Evolutionary conservation across 495 filamentous ascomycete species (phyloP).

Genomic region (Aspergillus carlsbadensis): DNA sequence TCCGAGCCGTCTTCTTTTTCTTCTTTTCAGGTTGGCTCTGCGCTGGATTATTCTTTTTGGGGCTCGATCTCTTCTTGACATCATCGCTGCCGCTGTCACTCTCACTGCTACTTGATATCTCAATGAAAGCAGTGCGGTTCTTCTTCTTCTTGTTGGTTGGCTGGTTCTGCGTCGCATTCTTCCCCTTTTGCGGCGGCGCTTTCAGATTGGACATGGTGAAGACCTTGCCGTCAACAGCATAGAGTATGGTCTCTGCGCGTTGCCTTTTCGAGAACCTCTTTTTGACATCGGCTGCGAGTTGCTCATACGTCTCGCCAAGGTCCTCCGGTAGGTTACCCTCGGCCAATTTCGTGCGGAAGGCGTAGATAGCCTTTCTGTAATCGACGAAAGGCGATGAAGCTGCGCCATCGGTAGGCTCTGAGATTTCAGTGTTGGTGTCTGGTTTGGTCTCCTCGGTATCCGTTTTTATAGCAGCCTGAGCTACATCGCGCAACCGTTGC

Average conservation of each 20-base stretch:
- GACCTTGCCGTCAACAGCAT: slow-evolving; percentile 36
- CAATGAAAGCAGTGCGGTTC: slow-evolving; percentile 49
- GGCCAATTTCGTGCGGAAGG: slow-evolving; percentile 35
- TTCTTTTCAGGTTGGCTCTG: slow-evolving; percentile 1
- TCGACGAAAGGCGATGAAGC: slow-evolving; percentile 31
- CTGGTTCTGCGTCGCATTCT: slow-evolving; percentile 26
- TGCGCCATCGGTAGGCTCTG: slow-evolving; percentile 4
- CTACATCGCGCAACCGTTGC: slow-evolving; percentile 57
- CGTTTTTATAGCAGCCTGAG: slow-evolving; percentile 51
- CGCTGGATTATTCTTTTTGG: neutral
- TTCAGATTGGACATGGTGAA: slow-evolving; percentile 33
- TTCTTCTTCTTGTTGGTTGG: slow-evolving; percentile 55
- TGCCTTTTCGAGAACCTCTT: slow-evolving; percentile 41
- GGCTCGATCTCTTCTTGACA: slow-evolving; percentile 6
- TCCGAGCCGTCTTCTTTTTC: slow-evolving; percentile 26
- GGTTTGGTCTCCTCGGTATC: slow-evolving; percentile 40
- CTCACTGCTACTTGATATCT: slow-evolving; percentile 48
- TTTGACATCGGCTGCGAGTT: slow-evolving; percentile 40
- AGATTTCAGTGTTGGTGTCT: slow-evolving; percentile 44
- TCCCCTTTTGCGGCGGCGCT: slow-evolving; percentile 19
- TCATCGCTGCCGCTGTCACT: slow-evolving; percentile 30
- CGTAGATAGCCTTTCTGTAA: slow-evolving; percentile 56
- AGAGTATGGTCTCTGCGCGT: slow-evolving; percentile 47
- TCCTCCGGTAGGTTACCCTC: slow-evolving; percentile 30
- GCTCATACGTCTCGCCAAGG: slow-evolving; percentile 22